A percentile compares a stretch with the other conserved stretches of the same genome.
These are phyloP conservation scores for Fusarium verticillioides DNA, from an alignment of 2,329 filamentous ascomycete genomes.

Conservation along the genomic window DNA sequence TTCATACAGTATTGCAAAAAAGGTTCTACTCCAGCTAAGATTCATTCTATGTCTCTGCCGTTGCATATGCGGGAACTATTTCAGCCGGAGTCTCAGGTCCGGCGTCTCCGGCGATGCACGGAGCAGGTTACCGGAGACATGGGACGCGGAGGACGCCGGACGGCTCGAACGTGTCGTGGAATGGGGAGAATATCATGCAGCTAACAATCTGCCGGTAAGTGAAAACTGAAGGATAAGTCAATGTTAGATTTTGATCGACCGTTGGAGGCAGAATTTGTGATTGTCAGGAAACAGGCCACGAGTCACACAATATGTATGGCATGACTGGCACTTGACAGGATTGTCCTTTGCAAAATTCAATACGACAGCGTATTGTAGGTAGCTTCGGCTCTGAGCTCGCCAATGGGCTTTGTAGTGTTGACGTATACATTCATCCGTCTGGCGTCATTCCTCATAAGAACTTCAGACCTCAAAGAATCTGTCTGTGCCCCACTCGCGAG, in stretches of 20 bases:
- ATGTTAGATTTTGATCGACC: not conserved
- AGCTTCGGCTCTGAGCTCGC: slow-evolving; percentile 9
- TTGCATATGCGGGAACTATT: slow-evolving; percentile 17
- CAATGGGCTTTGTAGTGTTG: slow-evolving; percentile 9
- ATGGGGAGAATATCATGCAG: slow-evolving; percentile 19
- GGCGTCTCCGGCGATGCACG: slow-evolving; percentile 35
- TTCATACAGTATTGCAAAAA: not conserved
- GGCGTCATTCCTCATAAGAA: slow-evolving; percentile 39
- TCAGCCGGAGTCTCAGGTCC: slow-evolving; percentile 31
- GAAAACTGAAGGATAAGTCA: not conserved
- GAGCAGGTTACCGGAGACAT: slow-evolving; percentile 28
- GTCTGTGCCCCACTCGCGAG: slow-evolving; percentile 10
- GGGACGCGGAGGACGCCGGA: slow-evolving; percentile 23
- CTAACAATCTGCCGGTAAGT: slow-evolving; percentile 6
- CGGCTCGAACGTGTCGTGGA: slow-evolving; percentile 33
- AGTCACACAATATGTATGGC: slow-evolving; percentile 1
- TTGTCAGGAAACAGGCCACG: slow-evolving; percentile 21
- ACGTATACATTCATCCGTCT: slow-evolving; percentile 39
- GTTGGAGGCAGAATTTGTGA: slow-evolving; percentile 1
- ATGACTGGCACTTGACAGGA: not conserved
- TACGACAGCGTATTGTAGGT: not conserved
- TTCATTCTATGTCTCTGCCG: not conserved
- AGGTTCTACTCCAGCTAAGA: not conserved
- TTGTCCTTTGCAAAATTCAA: not conserved
- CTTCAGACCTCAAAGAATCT: not conserved